A percentile compares a stretch with the other conserved stretches of the same genome.
Evolutionary conservation across 371 early-diverging fungal species (phyloP).

Genomic region (Syncephalis fuscata): DNA sequence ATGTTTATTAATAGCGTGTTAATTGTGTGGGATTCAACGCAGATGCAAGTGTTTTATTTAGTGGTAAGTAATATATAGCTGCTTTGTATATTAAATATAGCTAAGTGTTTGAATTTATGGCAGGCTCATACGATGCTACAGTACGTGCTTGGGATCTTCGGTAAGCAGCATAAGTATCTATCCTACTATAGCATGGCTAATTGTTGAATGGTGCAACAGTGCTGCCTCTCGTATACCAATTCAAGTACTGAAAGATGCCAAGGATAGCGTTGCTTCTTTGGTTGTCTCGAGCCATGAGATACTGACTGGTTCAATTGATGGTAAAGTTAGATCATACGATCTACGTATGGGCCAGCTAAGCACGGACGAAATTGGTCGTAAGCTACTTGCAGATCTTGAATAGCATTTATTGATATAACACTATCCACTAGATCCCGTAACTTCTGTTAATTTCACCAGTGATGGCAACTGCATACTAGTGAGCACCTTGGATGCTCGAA

Average conservation of each 20-base stretch:
- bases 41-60: constrained; percentile 60
- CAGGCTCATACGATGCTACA: constrained; percentile 82
- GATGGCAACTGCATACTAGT: constrained; percentile 65
- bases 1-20: constrained; percentile 28
- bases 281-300: constrained; percentile 50
- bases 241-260: constrained; percentile 71
- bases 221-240: constrained; percentile 52
- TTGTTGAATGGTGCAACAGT: constrained; percentile 12
- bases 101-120: neutral
- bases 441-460: constrained; percentile 48
- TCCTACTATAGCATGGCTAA: neutral
- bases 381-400: constrained; percentile 4
- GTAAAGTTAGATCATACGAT: constrained; percentile 67
- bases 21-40: constrained; percentile 69
- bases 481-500: constrained; percentile 48
- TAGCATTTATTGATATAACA: neutral
- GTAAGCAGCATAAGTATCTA: constrained; percentile 11
- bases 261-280: constrained; percentile 74
- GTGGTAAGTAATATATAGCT: constrained; percentile 21
- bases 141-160: constrained; percentile 80
- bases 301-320: constrained; percentile 71
- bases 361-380: constrained; percentile 58
- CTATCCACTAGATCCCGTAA: constrained; percentile 47
- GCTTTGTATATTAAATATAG: neutral
- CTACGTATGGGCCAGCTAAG: constrained; percentile 51